Conservation (phyloP, 2,329 filamentous ascomycete genomes). For the Coleophoma crateriformis region DNA sequence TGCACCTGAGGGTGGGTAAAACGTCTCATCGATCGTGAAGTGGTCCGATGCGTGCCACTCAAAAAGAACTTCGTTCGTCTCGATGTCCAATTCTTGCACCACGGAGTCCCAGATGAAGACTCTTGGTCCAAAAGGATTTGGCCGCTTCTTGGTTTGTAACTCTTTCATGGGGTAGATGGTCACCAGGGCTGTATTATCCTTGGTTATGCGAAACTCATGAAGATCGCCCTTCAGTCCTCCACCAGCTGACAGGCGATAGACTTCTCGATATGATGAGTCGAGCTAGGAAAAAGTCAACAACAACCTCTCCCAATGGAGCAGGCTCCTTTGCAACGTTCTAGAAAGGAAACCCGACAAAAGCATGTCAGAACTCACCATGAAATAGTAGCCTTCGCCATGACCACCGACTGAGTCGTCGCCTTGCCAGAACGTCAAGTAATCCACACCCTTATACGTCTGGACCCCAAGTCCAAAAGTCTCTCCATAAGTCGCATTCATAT, state of each 20-base stretch:
- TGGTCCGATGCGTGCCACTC: slow-evolving; percentile 36
- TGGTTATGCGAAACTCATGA: slow-evolving; percentile 38
- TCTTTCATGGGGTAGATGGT: slow-evolving; percentile 32
- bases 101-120: slow-evolving; percentile 34
- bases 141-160: slow-evolving; percentile 19
- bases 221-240: slow-evolving; percentile 33
- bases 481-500: slow-evolving; percentile 10
- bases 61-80: slow-evolving; percentile 40
- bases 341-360: not conserved
- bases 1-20: not conserved
- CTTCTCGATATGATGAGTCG: not conserved
- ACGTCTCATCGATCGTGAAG: slow-evolving; percentile 4
- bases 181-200: slow-evolving; percentile 34
- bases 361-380: not conserved
- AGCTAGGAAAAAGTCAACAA: not conserved
- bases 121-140: not conserved
- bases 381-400: slow-evolving; percentile 1
- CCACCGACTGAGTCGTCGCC: slow-evolving; percentile 28
- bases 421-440: slow-evolving; percentile 42
- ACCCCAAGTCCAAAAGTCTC: slow-evolving; percentile 8
- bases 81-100: slow-evolving; percentile 45
- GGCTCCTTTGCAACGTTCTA: not conserved
- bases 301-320: not conserved
- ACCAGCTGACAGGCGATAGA: slow-evolving; percentile 7
- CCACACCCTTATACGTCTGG: slow-evolving; percentile 35